Conservation (phyloP, 2,329 filamentous ascomycete species). For the Colletotrichum sp. region DNA sequence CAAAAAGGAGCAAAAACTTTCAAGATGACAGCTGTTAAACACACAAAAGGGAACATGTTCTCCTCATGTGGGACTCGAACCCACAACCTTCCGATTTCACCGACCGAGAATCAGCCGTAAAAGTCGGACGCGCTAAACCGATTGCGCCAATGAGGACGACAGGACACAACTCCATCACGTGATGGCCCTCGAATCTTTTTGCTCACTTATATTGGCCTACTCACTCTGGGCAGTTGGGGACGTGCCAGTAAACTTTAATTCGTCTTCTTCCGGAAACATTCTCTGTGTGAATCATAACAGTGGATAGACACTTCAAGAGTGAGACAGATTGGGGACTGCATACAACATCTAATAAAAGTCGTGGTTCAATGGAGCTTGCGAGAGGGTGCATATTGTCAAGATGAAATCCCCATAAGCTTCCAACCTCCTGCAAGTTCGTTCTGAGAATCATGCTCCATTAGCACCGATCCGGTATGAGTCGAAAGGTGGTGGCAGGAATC, state of each 20-base stretch:
- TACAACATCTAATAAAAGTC: background rate
- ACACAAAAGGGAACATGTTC: background rate
- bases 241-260: background rate
- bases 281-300: background rate
- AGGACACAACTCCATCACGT: background rate
- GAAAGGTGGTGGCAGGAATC: background rate
- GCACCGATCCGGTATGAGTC: background rate
- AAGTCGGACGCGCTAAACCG: constrained; percentile 15
- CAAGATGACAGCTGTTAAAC: background rate
- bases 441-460: background rate
- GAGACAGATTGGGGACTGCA: background rate
- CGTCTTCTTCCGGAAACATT: background rate
- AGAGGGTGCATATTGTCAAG: background rate
- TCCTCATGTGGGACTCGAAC: constrained; percentile 14
- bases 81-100: constrained; percentile 8
- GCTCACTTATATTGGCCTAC: background rate
- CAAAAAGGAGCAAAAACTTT: too few relatives aligned
- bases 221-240: background rate
- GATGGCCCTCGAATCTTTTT: fast-evolving
- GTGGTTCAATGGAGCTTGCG: background rate
- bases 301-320: background rate
- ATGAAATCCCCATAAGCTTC: background rate
- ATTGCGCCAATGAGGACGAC: background rate
- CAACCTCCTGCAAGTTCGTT: background rate
- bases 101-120: background rate